These are phyloP conservation scores for Aureobasidium vineae DNA, from an alignment of 2,329 filamentous ascomycete genomes.

Conservation along the genomic window DNA sequence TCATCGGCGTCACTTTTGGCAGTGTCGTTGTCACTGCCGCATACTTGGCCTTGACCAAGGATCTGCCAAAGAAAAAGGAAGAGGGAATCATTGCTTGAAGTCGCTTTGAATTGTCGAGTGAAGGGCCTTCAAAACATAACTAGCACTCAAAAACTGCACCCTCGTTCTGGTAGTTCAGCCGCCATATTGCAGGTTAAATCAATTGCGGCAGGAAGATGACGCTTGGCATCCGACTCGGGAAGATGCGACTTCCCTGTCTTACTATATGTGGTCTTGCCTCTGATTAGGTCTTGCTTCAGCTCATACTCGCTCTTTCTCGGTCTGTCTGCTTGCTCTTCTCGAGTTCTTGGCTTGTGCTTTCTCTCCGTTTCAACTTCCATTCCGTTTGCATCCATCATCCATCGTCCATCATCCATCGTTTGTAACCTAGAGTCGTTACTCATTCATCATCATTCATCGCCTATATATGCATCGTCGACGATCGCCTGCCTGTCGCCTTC, in stretches of 20 bases:
- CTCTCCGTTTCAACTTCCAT: not conserved
- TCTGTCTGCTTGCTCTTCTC: not conserved
- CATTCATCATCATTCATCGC: not conserved
- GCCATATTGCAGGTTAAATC: not conserved
- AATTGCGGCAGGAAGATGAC: not conserved
- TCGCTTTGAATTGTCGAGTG: not conserved
- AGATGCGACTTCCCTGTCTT: not conserved
- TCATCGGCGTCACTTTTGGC: constrained; percentile 50
- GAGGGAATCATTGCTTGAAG: not conserved
- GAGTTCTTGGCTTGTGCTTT: not conserved
- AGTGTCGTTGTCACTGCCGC: constrained; percentile 45
- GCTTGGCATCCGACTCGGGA: not conserved
- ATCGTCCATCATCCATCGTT: not conserved
- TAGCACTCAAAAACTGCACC: not conserved
- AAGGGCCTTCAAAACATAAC: not conserved
- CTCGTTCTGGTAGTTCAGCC: not conserved
- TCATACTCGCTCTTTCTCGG: not conserved
- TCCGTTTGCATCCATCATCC: not conserved
- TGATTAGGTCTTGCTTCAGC: not conserved
- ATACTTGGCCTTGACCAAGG: constrained; percentile 31
- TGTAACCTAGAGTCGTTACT: not conserved
- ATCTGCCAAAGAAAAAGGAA: constrained; percentile 18
- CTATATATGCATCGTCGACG: not conserved
- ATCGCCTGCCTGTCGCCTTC: not conserved
- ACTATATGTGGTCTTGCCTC: not conserved